A percentile compares a stretch with the other conserved stretches of the same genome.
Conservation (phyloP, 2,329 filamentous ascomycete species). For the Talaromyces sp. region DNA sequence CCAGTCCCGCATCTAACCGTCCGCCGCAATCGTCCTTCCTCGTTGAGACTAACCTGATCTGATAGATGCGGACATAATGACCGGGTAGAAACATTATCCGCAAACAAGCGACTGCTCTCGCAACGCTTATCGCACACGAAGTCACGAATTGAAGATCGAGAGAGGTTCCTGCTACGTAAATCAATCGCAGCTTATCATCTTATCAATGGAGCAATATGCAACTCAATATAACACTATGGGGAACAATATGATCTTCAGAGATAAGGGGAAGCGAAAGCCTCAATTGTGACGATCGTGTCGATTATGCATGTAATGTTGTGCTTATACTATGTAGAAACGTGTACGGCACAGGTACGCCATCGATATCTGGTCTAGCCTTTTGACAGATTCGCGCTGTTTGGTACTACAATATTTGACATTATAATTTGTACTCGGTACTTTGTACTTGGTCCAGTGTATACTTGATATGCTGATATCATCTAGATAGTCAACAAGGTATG, state of each 20-base stretch:
- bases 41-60: neutral
- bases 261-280: slow-evolving; percentile 1
- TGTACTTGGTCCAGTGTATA: neutral
- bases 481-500: neutral
- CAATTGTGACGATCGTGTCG: neutral
- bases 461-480: neutral
- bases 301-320: neutral
- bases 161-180: slow-evolving; percentile 1
- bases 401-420: neutral
- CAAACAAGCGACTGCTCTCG: neutral
- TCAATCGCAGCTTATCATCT: neutral
- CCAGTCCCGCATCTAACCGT: neutral
- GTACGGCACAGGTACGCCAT: neutral
- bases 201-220: slow-evolving; percentile 1
- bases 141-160: too few relatives aligned
- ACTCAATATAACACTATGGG: neutral
- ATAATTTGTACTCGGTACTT: neutral
- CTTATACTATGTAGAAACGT: neutral
- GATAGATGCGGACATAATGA: neutral
- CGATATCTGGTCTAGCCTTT: neutral
- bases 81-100: neutral
- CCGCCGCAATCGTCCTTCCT: neutral
- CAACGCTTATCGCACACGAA: neutral
- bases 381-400: neutral
- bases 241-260: slow-evolving; percentile 1